phyloP scores from a whole-genome alignment of 1,139 yeast species.

The Magnusiomyces ingens region DNA sequence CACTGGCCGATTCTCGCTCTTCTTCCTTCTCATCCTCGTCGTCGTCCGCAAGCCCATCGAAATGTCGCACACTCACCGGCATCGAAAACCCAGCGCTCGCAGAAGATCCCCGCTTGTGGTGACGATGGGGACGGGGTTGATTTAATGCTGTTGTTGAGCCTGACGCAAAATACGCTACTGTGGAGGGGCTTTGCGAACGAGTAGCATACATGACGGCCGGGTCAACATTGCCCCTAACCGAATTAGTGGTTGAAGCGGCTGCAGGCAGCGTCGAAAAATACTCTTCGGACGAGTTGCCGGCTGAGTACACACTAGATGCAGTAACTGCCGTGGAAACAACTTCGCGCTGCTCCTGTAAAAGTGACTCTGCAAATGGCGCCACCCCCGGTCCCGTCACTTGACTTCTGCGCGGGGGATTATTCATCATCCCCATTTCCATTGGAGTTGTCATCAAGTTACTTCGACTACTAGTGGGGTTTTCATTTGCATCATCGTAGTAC shows the following conservation, averaged over 20 bases:
- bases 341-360: no score
- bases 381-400: no score
- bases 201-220: neutral
- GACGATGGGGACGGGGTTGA: neutral
- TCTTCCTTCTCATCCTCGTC: neutral
- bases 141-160: neutral
- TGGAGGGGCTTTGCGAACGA: neutral
- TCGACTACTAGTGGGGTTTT: no score
- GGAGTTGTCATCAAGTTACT: neutral
- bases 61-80: neutral
- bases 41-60: neutral
- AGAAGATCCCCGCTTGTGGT: neutral
- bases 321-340: no score
- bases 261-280: neutral
- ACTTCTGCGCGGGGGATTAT: neutral
- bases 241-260: neutral
- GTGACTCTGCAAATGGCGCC: no score
- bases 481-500: no score
- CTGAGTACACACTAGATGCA: neutral
- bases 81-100: neutral
- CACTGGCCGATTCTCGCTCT: neutral
- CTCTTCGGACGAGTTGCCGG: neutral
- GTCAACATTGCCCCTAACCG: neutral
- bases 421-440: neutral
- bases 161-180: neutral